phyloP scores from a whole-genome alignment of 345 rosid genomes.

The Hibiscus mutabilis region DNA sequence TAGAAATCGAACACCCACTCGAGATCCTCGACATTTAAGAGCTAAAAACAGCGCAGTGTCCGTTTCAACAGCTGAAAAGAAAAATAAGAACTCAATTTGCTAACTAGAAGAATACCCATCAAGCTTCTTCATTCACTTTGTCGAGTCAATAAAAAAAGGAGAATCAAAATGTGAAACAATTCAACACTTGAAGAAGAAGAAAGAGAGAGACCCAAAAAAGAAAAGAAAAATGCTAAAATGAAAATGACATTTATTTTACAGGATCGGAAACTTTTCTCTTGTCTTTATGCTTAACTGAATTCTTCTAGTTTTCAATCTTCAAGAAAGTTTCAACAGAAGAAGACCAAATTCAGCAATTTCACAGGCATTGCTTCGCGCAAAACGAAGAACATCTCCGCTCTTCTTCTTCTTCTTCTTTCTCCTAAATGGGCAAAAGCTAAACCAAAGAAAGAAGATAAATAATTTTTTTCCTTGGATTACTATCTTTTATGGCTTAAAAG shows the following conservation, averaged over 20 bases:
- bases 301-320: background rate
- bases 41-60: slow-evolving; percentile 10
- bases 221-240: background rate
- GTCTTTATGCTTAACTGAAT: background rate
- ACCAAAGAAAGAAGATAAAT: background rate
- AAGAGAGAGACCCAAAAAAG: background rate
- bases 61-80: slow-evolving; percentile 19
- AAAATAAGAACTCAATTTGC: background rate
- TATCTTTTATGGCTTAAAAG: background rate
- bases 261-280: slow-evolving; percentile 16
- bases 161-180: background rate
- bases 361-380: slow-evolving; percentile 34
- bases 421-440: background rate
- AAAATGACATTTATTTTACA: background rate
- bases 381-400: slow-evolving; percentile 14
- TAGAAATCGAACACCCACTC: slow-evolving; percentile 12
- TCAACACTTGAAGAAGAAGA: background rate
- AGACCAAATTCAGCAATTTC: slow-evolving; percentile 28
- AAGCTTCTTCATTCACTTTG: background rate
- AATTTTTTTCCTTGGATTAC: background rate
- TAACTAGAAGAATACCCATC: background rate
- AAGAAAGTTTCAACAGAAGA: slow-evolving; percentile 22
- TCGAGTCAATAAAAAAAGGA: background rate
- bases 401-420: background rate
- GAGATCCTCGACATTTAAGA: slow-evolving; percentile 18